Base-by-base conservation (phyloP, 2,329 filamentous ascomycete genomes). In the Juglanconis sp. region DNA sequence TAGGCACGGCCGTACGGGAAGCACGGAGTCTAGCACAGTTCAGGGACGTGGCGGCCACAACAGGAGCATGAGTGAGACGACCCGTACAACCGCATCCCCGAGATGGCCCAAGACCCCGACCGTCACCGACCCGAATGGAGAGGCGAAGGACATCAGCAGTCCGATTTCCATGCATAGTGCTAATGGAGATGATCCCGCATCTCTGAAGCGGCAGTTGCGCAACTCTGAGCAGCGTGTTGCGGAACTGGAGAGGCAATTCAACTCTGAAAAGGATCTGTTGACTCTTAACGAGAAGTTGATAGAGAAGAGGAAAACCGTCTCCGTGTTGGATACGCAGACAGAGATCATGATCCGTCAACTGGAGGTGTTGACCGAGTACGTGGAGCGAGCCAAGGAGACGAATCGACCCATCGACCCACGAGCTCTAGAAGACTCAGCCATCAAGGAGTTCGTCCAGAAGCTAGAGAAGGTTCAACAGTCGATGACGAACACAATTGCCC, bases 281-380 rank as follows among this genome's bases (percentile, higher is more conserved):
- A 89, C 87, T 67, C 86, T 96, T 35, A 96, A 96, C 74, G 92
- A 89, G 67, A 94, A 93, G 71, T 79, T 98, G 31, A 83, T 90
- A 40, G 93, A 98, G 74, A 98, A 98, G 78, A 85, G 95, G 61
- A 96, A 96, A 69, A 98, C 95, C 0, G 95, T 99, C 72, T 94
- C 94, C 6, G 90, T 96, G 17, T 80, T 98, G 55, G 94, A 98
- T 72, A 94, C 93, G 0, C 92, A 97, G 74, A 92, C 92, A 54
- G 94, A 98, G 75, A 93, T 98, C 73, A 94, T 96, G 76, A 91
- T 98, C 68, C 89, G 91, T 46, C 92, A 98, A 73, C 80, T 98
- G 17, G 92, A 96, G 70, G 89, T 94, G 42, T 84, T 97, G 68
- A 93, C 92, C 4, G 91, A 93, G 50, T 94, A 95, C 71, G 87